Evolutionary conservation across 495 filamentous ascomycete species (phyloP), one percentile per base, ranked within the genome.

Genomic region (Podospora pseudopauciseta): DNA sequence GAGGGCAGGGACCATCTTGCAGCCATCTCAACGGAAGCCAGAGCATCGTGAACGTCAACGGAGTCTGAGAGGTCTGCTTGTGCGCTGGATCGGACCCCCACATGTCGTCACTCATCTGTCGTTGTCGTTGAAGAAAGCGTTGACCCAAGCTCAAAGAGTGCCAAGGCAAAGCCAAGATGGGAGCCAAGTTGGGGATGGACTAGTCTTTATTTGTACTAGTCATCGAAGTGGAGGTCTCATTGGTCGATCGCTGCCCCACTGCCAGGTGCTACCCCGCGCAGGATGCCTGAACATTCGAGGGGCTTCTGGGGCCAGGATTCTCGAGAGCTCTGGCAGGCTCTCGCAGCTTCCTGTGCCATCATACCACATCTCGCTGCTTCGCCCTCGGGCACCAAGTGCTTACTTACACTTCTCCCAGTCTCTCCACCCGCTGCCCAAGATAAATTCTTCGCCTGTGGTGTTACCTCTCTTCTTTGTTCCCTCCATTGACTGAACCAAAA

Each of bases 371-470:
- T 44, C 44, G 32, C 57, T 55, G 60, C 28, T 62, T 56, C 60
- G 56, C 19, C 53, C 65, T 73, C 60, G 58, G 67, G 65, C 67
- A 70, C 18, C 66, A 71, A 73, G 26, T 23, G 23, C 23, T 23
- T 23, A 23, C 23, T 23, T 23, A 23, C 23, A 23, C 53, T 34
- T 34, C 34, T 28, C 18, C 15, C 18, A 16, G 20, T n/a, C 65
- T 61, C n/a, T 13, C 68, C 11, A 54, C 67, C 65, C 9, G 49
- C 58, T 30, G 5, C 57, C 60, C 19, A 32, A 39, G 65, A 75
- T 76, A 76, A 71, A 76, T 70, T 70, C 30, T n/a, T 54, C 26
- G 63, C 58, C 58, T 64, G 18, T 64, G 23, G 23, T 67, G 13
- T 44, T 28, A 23, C 26, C 28, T 60, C 7, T 60, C 27, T 65